Base-by-base conservation (phyloP, 352 stramenopile species). In the Pythium scleroteichum region DNA sequence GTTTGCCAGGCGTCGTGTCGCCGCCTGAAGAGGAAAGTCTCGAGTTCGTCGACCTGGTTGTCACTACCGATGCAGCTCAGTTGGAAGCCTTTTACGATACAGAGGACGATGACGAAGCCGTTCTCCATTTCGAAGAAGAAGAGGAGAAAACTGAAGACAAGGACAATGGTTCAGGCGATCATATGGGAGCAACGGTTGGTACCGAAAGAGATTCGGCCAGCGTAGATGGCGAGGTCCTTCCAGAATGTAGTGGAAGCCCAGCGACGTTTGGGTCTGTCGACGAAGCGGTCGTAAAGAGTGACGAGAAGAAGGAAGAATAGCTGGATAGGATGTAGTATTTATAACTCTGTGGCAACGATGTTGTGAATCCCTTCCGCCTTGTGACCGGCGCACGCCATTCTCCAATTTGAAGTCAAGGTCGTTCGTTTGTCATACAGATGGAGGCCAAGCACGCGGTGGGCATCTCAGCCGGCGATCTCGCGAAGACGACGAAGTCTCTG, bases 1-100 rank as follows among this genome's bases (percentile, higher is more conserved):
- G 27, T 53, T 42, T 45, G 38, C 17, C 29, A 54, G 68, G 59
- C 6, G 53, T 51, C 10, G 5, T 50, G 53, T 48, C 62, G 12
- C 27, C 64, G 23, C 2, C 55, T 7, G 35, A 50, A 6, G 52
- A 64, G 40, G 77, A 87, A 66, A 85, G 78, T 26, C 69, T 93
- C 35, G 84, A 93, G 35, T 81, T 79, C 12, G 77, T 93, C 32
- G 84, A 93, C 33, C 61, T 93, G 22, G 67, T 93, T 6, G 79
- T 93, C 29, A 75, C 72, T 32, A 75, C 79, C 0, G 78, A 93
- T 39, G 62, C 68, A 3, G 71, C 76, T 0, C 78, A 89, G 38
- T 41, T 93, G 22, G 69, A 85, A n/a, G 80, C 79, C 27, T 93
- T 93, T 54, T 93, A 93, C 58, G 79, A 87, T n/a, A 81, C 79